Evolutionary conservation across 2,329 filamentous ascomycete species (phyloP), one percentile per base, ranked within the genome.

Genomic region (Fusarium odoratissimum): DNA sequence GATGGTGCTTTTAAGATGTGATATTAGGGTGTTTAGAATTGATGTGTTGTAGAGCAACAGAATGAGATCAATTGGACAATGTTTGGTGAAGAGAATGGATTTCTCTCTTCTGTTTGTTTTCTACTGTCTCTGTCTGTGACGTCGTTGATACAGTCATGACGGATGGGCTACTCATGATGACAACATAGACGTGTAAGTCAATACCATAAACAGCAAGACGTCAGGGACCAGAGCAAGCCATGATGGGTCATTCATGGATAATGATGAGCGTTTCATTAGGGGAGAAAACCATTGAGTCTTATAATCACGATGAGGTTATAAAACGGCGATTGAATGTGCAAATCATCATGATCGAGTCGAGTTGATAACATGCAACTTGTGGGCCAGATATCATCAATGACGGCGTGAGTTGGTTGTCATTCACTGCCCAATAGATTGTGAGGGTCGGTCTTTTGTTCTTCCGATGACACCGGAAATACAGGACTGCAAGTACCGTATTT

Each of bases 131-230:
- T 60, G 30, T 30, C 41, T 60, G 55, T 75, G 73, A 75, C 73
- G 73, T 75, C 73, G 60, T 75, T 19, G 67, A 73, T 37, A 63
- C 17, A 46, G 71, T 59, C 67, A 72, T 75, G 71, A 74, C 72
- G 71, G 67, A 41, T 52, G 57, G 37, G 45, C 48, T 67, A 52
- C 41, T 75, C 69, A 75, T 74, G 58, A 75, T 75, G 73, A 75
- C 73, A 74, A 42, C 73, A 75, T 75, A 31, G 56, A 75, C 21
- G 19, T 74, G 46, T 58, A 69, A 74, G 71, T 66, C 59, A 54
- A 30, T 38, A 25, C 40, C 37, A 52, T 6, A 62, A 59, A 48
- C 52, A 68, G 69, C n/a, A 66, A 63, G 42, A 51, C n/a, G 35
- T 25, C 44, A 58, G 25, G 62, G 33, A 63, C 52, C 60, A 45